Evolutionary conservation across 2,329 filamentous ascomycete species (phyloP), one percentile per base, ranked within the genome.

Genomic region (Epichloe baconii): DNA sequence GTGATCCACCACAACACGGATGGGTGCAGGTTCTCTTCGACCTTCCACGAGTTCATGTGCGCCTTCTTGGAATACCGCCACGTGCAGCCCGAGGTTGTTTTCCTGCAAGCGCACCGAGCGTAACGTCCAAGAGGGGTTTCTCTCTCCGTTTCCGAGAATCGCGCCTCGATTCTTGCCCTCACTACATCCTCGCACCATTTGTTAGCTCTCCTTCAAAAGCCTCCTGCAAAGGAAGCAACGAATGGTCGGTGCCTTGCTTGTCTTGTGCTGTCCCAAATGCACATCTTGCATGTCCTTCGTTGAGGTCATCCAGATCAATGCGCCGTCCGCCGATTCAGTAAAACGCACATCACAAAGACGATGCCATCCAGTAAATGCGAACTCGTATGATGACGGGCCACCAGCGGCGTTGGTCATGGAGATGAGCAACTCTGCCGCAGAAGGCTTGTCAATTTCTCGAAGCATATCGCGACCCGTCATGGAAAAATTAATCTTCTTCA

Each of bases 131-230:
- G 78, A 81, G 82, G 76, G 53, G 84, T 79, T 64, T 95, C 88
- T 53, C 90, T 80, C 69, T 95, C 88, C n/a, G 72, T 66, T 63
- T 95, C 89, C 0, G 86, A 72, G 61, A 94, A 95, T 11, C 90
- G 80, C 5, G 83, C 85, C 67, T 96, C 91, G 14, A 96, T 81
- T 56, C 84, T 82, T 8, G 90, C 89, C 68, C 91, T 94, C 46
- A 83, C 80, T 12, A 96, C 75, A 56, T 97, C 93, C 67, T 97
- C 91, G 31, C 82, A 81, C 67, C 88, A 83, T 54, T 84, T 86
- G 17, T 75, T 71, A 1, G 85, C 87, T 64, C 83, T 90, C 26
- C 83, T 62, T 95, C 86, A 59, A 91, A 91, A 7, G 78, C 70
- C 49, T 88, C 86, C 48, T 83, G 79, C 1, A 95, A 75, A 85